Percentiles rank a stretch among this genome's conserved stretches.
Evolutionary conservation across 106 monocot genomes (phyloP).

Genomic region (Dendrobium nobile): DNA sequence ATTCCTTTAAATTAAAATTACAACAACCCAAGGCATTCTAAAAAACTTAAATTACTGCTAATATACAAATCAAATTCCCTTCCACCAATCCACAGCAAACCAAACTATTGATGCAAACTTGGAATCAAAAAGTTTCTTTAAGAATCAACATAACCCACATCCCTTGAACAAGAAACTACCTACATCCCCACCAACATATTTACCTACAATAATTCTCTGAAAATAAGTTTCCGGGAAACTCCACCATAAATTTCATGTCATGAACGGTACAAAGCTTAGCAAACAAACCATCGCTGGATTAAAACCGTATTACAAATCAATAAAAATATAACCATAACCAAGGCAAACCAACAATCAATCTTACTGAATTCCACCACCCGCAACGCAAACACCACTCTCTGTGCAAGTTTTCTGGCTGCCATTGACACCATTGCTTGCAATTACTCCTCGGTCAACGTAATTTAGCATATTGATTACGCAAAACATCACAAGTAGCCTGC

Average conservation of each 20-base stretch:
- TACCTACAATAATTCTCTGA: background rate
- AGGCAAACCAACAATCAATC: constrained; percentile 8
- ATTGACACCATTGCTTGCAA: constrained; percentile 98
- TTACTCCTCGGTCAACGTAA: constrained; percentile 88
- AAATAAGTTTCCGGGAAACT: background rate
- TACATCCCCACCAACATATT: background rate
- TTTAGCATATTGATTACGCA: constrained; percentile 93
- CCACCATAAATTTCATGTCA: background rate
- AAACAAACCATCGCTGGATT: background rate
- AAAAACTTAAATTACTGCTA: background rate
- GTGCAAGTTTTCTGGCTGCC: constrained; percentile 58
- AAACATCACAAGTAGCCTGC: constrained; percentile 89
- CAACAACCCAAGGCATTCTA: background rate
- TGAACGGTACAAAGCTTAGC: background rate
- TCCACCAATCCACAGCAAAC: background rate
- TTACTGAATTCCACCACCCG: constrained; percentile 95
- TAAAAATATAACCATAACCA: background rate
- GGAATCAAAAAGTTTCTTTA: background rate
- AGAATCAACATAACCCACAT: background rate
- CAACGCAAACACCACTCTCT: constrained; percentile 59
- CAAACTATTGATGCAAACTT: background rate
- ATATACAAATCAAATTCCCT: background rate
- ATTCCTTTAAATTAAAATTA: background rate
- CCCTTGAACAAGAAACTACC: background rate
- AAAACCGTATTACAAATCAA: background rate